Base-by-base conservation (phyloP, 2,329 filamentous ascomycete genomes). In the Pezicula carpinea region DNA sequence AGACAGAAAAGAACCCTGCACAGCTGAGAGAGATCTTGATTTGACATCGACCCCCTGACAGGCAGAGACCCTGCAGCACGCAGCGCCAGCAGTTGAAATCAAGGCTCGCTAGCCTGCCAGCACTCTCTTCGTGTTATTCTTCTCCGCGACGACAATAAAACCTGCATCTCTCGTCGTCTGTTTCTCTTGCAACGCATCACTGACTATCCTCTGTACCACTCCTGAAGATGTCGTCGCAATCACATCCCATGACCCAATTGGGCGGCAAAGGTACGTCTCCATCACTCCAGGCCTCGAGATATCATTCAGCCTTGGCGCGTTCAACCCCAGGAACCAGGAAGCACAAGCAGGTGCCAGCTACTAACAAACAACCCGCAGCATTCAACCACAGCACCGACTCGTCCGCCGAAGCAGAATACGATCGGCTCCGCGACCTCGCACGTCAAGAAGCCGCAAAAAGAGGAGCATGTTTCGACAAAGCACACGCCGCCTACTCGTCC, bases 361-460 rank as follows among this genome's bases (percentile, higher is more conserved):
- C 42, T 34, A 22, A 51, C 41, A 38, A 46, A n/a, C n/a, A 17
- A 13, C 31, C n/a, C 8, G 33, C 64, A 91, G 88, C 85, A 67
- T 89, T 92, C 73, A 88, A 84, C 68, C 84, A 89, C 65, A 76
- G 76, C 49, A 75, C 83, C 56, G 80, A 79, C 62, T 72, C 72
- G 57, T 77, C 83, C 49, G 75, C 81, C 46, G 91, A 97, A 73
- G 81, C 77, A 57, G 91, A 97, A 71, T 97, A 97, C 69, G 91
- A 97, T 65, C 87, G 89, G 45, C 79, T 97, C 38, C 89, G 93
- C 61, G 83, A 85, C 57, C 77, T 91, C 15, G 93, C 92, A 15
- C 83, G 88, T 53, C 76, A 82, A 59, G 91, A 96, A 74, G 89
- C 86, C 49, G 72, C 76, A 43, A 89, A 93, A 71, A 86, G 89